These are phyloP conservation scores for Penicillium lividum DNA, from an alignment of 495 filamentous ascomycete species.

Conservation along the genomic window DNA sequence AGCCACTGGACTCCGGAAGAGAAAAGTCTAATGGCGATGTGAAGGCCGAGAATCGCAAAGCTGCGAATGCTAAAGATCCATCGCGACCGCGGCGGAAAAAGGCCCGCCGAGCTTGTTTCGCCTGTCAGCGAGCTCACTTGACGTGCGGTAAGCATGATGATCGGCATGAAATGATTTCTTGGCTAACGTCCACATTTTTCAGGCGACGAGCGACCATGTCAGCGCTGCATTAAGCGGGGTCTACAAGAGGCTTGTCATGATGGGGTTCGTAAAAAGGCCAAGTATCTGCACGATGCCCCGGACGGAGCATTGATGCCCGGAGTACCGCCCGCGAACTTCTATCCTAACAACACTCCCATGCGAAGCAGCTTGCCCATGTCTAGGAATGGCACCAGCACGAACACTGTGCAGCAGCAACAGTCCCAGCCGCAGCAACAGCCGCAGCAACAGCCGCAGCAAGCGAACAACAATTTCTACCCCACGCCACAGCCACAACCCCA, in stretches of 20 bases:
- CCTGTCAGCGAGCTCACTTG: slow-evolving; percentile 94
- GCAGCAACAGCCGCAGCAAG: slow-evolving; percentile 36
- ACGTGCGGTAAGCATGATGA: slow-evolving; percentile 81
- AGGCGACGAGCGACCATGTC: slow-evolving; percentile 89
- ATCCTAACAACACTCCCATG: slow-evolving; percentile 35
- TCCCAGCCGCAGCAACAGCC: slow-evolving; percentile 35
- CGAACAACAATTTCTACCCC: slow-evolving; percentile 11
- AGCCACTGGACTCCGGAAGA: slow-evolving; percentile 38
- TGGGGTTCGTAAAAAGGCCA: slow-evolving; percentile 93
- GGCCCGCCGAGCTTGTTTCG: slow-evolving; percentile 90
- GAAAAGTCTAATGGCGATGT: slow-evolving; percentile 60
- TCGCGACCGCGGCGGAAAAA: slow-evolving; percentile 90
- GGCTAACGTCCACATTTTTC: slow-evolving; percentile 20
- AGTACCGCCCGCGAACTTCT: slow-evolving; percentile 47
- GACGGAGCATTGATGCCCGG: slow-evolving; percentile 70
- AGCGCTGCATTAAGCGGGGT: slow-evolving; percentile 89
- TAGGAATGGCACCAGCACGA: slow-evolving; percentile 34
- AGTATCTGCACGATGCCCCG: slow-evolving; percentile 96
- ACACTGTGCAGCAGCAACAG: slow-evolving; percentile 24
- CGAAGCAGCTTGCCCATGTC: slow-evolving; percentile 33
- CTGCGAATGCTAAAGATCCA: slow-evolving; percentile 75
- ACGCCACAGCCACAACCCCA: slow-evolving; percentile 26
- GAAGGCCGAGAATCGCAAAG: slow-evolving; percentile 58
- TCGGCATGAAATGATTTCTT: slow-evolving; percentile 10
- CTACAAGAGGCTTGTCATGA: slow-evolving; percentile 90